A percentile compares a stretch with the other conserved stretches of the same genome.
These are phyloP conservation scores for Lyophyllum semitale DNA, from an alignment of 768 basidiomycete species.

Conservation along the genomic window DNA sequence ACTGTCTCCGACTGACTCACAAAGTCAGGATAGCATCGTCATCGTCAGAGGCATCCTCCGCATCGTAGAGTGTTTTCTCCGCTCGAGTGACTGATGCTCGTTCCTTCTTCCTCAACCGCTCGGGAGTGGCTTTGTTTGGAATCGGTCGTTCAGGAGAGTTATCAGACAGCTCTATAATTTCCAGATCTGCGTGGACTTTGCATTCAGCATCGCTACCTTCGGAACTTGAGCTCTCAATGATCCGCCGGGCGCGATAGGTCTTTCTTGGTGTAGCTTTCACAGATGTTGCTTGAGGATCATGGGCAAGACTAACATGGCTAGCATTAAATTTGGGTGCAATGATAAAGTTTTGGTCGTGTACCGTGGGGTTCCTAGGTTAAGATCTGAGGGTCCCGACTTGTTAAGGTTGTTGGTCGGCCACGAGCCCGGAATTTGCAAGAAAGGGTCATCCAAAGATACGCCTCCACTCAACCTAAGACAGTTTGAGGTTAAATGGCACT, in stretches of 20 bases:
- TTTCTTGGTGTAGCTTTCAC: constrained; percentile 6
- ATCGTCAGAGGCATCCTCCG: constrained; percentile 29
- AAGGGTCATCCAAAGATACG: constrained; percentile 2
- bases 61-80: constrained; percentile 25
- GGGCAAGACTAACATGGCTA: background rate
- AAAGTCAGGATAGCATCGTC: constrained; percentile 38
- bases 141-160: constrained; percentile 18
- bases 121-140: constrained; percentile 1
- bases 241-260: constrained; percentile 23
- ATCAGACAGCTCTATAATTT: constrained; percentile 31
- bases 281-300: background rate
- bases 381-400: background rate
- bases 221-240: constrained; percentile 38
- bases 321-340: background rate
- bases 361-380: background rate
- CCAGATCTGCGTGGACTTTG: constrained; percentile 12
- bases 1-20: constrained; percentile 25
- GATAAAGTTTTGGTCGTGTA: background rate
- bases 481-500: background rate
- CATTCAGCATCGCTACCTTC: constrained; percentile 25
- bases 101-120: constrained; percentile 8
- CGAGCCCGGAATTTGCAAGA: constrained; percentile 10
- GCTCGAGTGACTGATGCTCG: background rate
- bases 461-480: background rate
- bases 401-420: constrained; percentile 4